These are phyloP conservation scores for Hyaloscypha variabilis DNA, from an alignment of 495 filamentous ascomycete genomes.

Conservation along the genomic window DNA sequence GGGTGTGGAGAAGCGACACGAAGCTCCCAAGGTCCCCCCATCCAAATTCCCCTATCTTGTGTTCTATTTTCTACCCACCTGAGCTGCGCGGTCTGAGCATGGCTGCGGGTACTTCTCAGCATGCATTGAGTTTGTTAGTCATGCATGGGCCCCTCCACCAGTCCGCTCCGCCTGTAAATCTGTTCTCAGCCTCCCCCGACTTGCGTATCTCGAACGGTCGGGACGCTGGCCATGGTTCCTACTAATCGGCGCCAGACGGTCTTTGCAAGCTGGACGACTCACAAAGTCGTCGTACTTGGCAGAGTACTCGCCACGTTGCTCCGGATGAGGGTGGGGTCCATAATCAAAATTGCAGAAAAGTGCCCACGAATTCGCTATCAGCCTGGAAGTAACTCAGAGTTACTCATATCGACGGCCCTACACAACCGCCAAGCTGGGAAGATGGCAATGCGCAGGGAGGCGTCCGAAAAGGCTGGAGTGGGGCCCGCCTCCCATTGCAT, in stretches of 20 bases:
- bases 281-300: not conserved
- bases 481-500: not conserved
- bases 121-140: conserved; percentile 7
- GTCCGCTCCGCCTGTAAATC: too few species aligned
- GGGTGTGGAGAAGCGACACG: conserved; percentile 24
- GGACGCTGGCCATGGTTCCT: not conserved
- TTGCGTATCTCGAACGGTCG: not conserved
- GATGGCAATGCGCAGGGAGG: conserved; percentile 8
- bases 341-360: not conserved
- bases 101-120: conserved; percentile 7
- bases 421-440: conserved; percentile 18
- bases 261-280: not conserved
- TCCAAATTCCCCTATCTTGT: not conserved
- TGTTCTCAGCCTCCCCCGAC: conserved; percentile 8
- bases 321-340: not conserved
- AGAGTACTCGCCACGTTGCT: conserved; percentile 10
- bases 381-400: conserved; percentile 19
- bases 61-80: conserved; percentile 24
- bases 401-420: conserved; percentile 10
- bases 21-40: conserved; percentile 5
- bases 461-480: conserved; percentile 7
- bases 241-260: not conserved
- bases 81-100: conserved; percentile 2
- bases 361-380: conserved; percentile 24
- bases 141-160: conserved; percentile 26